Percentiles rank a stretch among this genome's conserved stretches.
Conservation (phyloP, 2,329 filamentous ascomycete species). For the Fusarium veterinarium region DNA sequence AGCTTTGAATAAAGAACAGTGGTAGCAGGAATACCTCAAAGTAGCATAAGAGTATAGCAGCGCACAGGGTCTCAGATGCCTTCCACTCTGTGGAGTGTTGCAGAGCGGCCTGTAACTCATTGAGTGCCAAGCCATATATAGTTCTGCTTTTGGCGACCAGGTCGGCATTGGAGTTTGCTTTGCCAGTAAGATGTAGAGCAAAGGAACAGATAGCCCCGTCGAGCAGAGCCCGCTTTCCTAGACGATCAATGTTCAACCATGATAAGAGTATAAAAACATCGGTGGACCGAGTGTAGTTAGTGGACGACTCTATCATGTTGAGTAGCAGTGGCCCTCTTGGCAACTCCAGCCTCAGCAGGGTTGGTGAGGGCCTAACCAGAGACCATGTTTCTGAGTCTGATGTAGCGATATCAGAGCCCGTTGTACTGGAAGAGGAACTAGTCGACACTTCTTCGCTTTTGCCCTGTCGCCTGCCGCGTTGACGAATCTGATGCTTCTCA, state of each 20-base stretch:
- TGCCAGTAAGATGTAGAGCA: conserved; percentile 53
- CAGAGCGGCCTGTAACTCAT: conserved; percentile 51
- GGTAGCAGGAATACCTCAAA: conserved; percentile 49
- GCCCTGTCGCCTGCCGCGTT: conserved; percentile 38
- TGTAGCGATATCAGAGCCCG: conserved; percentile 19
- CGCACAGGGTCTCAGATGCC: conserved; percentile 55
- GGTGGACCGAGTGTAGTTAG: conserved; percentile 31
- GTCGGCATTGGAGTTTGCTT: conserved; percentile 45
- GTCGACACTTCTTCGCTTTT: conserved; percentile 3
- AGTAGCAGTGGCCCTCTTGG: conserved; percentile 48
- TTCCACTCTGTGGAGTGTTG: conserved; percentile 54
- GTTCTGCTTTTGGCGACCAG: conserved; percentile 51
- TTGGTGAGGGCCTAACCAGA: conserved; percentile 19
- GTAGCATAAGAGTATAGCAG: conserved; percentile 55
- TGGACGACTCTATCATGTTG: conserved; percentile 46
- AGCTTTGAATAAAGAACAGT: conserved; percentile 11
- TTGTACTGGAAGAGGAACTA: conserved; percentile 22
- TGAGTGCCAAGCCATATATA: conserved; percentile 53
- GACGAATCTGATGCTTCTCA: conserved; percentile 53
- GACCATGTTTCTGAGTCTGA: background rate
- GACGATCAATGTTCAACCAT: conserved; percentile 43
- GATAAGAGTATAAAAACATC: conserved; percentile 43
- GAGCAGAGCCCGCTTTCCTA: conserved; percentile 51
- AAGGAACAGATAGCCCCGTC: conserved; percentile 55
- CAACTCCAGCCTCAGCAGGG: conserved; percentile 27